These are phyloP conservation scores for Barnettozyma hawaiiensis DNA, from an alignment of 1,139 yeast genomes.

Conservation along the genomic window DNA sequence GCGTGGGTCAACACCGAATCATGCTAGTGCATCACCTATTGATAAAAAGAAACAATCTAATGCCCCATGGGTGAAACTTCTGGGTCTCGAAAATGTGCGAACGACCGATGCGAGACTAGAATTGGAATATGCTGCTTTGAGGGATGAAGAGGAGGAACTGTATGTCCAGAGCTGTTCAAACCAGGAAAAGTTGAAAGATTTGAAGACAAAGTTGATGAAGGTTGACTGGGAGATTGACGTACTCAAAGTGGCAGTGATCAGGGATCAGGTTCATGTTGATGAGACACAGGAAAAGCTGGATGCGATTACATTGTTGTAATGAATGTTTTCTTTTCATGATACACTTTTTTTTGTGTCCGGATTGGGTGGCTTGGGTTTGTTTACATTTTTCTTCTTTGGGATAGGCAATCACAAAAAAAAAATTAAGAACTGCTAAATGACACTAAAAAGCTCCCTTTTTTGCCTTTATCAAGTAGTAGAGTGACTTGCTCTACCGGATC, in stretches of 20 bases:
- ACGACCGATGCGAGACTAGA: conserved; percentile 6
- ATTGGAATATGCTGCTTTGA: conserved; percentile 5
- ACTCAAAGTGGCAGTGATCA: conserved; percentile 6
- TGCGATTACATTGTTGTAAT: conserved; percentile 14
- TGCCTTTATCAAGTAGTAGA: not conserved
- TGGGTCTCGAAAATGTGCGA: conserved; percentile 9
- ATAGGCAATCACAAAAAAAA: not conserved
- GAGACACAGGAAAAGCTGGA: conserved; percentile 17
- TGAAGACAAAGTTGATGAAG: conserved; percentile 6
- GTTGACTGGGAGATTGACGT: conserved; percentile 11
- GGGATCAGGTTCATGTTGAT: conserved; percentile 15
- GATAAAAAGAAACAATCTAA: conserved; percentile 2
- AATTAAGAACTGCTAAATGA: too few relatives aligned
- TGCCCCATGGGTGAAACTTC: conserved; percentile 15
- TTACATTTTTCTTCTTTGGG: not conserved
- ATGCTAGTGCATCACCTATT: not conserved
- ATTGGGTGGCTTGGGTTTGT: not conserved
- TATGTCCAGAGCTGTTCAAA: conserved; percentile 6
- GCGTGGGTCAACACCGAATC: not conserved
- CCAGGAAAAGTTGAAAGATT: conserved; percentile 8
- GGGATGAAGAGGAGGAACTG: conserved; percentile 13
- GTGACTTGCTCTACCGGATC: not conserved
- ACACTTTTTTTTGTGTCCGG: not conserved
- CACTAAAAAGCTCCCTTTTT: not conserved
- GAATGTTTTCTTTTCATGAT: not conserved